Evolutionary conservation across 768 basidiomycete species (phyloP).

Genomic region (Pholiota molesta): DNA sequence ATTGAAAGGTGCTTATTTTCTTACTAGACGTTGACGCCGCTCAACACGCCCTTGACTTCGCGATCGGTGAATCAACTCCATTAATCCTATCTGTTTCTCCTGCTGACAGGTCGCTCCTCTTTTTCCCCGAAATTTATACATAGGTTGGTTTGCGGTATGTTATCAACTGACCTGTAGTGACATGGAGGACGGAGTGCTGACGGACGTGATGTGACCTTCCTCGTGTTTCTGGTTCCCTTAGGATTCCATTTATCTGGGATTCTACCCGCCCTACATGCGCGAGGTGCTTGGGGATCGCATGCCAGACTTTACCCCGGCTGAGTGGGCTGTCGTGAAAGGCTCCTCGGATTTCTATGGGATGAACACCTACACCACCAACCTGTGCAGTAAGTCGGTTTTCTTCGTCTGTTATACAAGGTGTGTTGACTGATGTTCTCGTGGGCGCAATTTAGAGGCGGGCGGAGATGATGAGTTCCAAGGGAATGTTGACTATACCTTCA

Average conservation of each 20-base stretch:
- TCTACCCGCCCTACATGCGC: slow-evolving; percentile 63
- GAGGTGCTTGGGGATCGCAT: slow-evolving; percentile 61
- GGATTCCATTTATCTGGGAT: slow-evolving; percentile 74
- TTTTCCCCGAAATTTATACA: slow-evolving; percentile 25
- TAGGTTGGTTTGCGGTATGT: slow-evolving; percentile 64
- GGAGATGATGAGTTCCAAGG: slow-evolving; percentile 69
- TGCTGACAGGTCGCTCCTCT: slow-evolving; percentile 17
- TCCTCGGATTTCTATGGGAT: slow-evolving; percentile 76
- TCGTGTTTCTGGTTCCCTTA: slow-evolving; percentile 10
- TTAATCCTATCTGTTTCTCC: slow-evolving; percentile 18
- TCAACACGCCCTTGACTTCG: slow-evolving; percentile 72
- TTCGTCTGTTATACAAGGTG: neutral
- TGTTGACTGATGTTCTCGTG: slow-evolving; percentile 3
- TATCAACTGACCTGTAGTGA: slow-evolving; percentile 19
- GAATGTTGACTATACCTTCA: slow-evolving; percentile 61
- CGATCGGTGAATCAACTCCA: slow-evolving; percentile 54
- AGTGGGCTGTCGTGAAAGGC: slow-evolving; percentile 57
- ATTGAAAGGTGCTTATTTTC: slow-evolving; percentile 5
- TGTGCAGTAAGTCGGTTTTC: slow-evolving; percentile 47
- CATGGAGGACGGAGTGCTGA: neutral
- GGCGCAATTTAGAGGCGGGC: slow-evolving; percentile 46
- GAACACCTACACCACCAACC: slow-evolving; percentile 73
- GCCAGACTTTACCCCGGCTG: slow-evolving; percentile 58
- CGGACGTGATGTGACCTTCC: slow-evolving; percentile 15
- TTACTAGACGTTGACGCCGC: slow-evolving; percentile 65